A percentile compares a stretch with the other conserved stretches of the same genome.
Evolutionary conservation across 306 rosid genomes (phyloP).

Genomic region (Vicia villosa): DNA sequence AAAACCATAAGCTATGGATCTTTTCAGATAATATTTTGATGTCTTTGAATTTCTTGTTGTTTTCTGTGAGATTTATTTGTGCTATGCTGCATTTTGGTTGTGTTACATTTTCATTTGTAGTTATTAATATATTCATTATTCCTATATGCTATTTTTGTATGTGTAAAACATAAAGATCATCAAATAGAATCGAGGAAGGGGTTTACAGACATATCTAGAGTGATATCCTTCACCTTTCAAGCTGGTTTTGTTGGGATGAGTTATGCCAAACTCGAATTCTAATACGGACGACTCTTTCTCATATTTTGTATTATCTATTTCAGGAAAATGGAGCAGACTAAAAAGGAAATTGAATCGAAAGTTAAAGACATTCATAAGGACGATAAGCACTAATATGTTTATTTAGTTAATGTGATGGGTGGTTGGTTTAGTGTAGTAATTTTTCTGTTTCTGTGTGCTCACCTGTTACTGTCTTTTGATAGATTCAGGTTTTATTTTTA

Average conservation of each 20-base stretch:
- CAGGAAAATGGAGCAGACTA: conserved; percentile 46
- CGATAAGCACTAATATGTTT: conserved; percentile 44
- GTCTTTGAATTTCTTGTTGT: conserved; percentile 18
- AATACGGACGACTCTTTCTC: too few relatives aligned
- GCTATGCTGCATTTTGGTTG: conserved; percentile 16
- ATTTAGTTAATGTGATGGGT: conserved; percentile 7
- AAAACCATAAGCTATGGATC: not conserved
- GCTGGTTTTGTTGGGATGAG: too few relatives aligned
- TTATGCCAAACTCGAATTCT: too few relatives aligned
- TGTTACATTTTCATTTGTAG: not conserved
- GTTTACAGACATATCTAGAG: not conserved
- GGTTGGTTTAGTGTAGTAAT: conserved; percentile 11
- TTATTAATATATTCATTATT: not conserved
- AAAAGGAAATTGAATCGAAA: conserved; percentile 53
- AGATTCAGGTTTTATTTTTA: conserved; percentile 10
- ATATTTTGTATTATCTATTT: conserved; percentile 6
- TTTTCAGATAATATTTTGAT: not conserved
- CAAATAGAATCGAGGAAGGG: not conserved
- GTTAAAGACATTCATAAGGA: conserved; percentile 48
- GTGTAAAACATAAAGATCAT: not conserved
- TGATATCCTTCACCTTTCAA: too few relatives aligned
- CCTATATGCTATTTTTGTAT: too few relatives aligned
- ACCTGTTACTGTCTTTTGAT: conserved; percentile 7
- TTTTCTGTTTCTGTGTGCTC: conserved; percentile 21
- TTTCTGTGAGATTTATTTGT: not conserved